Base-by-base conservation (phyloP, 2,329 filamentous ascomycete species). In the Amesomyces nigricolor region DNA sequence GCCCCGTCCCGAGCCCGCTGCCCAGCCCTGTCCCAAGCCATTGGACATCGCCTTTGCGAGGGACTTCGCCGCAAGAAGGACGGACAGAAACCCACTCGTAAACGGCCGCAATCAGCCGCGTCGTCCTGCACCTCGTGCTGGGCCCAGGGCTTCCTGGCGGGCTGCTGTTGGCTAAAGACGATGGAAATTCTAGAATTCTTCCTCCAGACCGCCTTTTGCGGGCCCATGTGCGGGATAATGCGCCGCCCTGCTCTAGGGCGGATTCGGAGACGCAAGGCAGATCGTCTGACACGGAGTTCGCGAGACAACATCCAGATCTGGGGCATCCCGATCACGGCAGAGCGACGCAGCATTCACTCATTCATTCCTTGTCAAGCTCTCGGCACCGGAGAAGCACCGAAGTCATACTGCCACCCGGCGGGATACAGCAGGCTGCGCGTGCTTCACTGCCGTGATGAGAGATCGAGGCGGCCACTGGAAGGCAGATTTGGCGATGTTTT, bases 151-250 rank as follows among this genome's bases (percentile, higher is more conserved):
- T 39, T 46, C 17, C 26, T 11, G 50, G 37, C 30, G 32, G 46
- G 47, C 51, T 46, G 47, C 42, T 43, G 49, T 54, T 54, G 45
- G 42, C 47, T 42, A 48, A 45, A 49, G 30, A 10, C 30, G n/a
- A 22, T 17, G 2, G 35, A 45, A 32, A 50, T 56, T 53, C 53
- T 59, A 55, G 55, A 61, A 55, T 51, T 53, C 44, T 53, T 56
- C 53, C 10, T 29, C 51, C 52, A 56, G 60, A 62, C 60, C 60
- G 60, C 60, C 47, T 55, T 60, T 59, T 62, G 32, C 32, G 32
- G 32, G 11, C 22, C 32, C 32, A 35, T 13, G 8, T 56, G 58
- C 58, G 58, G 58, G 56, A 62, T 61, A 56, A 56, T 59, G 42
- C 40, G 48, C 19, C 30, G 38, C 26, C 17, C 43, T 48, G 29